Conservation (phyloP, 768 basidiomycete species). For the Leccinum barrowsii region DNA sequence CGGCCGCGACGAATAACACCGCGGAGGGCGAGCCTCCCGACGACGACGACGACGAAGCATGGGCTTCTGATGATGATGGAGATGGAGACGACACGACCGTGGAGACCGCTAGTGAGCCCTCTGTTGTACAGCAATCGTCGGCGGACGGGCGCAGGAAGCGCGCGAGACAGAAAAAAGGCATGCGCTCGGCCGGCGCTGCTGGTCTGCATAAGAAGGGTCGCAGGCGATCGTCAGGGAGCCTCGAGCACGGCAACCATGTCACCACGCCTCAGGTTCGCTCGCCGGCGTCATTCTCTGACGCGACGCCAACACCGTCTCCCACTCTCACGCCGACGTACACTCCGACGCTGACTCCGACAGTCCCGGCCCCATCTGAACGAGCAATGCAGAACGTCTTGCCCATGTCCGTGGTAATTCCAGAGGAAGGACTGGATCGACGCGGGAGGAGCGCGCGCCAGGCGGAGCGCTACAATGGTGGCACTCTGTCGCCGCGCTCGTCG, state of each 20-base stretch:
- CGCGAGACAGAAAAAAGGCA: constrained; percentile 23
- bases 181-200: not conserved
- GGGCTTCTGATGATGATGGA: constrained; percentile 51
- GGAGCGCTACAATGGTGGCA: constrained; percentile 10
- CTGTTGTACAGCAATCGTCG: constrained; percentile 5
- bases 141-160: constrained; percentile 21
- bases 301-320: not conserved
- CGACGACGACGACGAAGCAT: constrained; percentile 49
- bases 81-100: constrained; percentile 27
- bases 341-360: not conserved
- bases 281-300: not conserved
- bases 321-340: not conserved
- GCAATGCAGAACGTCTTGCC: not conserved
- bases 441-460: constrained; percentile 19
- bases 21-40: constrained; percentile 12
- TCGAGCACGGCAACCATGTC: not conserved
- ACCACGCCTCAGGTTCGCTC: not conserved
- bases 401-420: not conserved
- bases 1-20: not conserved
- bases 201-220: constrained; percentile 10
- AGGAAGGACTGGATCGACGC: constrained; percentile 10
- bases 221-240: constrained; percentile 9
- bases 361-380: not conserved
- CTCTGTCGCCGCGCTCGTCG: constrained; percentile 18
- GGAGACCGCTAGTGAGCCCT: not conserved